Evolutionary conservation across 768 basidiomycete species (phyloP), one percentile per base, ranked within the genome.

Genomic region (Macrolepiota dolichaula): DNA sequence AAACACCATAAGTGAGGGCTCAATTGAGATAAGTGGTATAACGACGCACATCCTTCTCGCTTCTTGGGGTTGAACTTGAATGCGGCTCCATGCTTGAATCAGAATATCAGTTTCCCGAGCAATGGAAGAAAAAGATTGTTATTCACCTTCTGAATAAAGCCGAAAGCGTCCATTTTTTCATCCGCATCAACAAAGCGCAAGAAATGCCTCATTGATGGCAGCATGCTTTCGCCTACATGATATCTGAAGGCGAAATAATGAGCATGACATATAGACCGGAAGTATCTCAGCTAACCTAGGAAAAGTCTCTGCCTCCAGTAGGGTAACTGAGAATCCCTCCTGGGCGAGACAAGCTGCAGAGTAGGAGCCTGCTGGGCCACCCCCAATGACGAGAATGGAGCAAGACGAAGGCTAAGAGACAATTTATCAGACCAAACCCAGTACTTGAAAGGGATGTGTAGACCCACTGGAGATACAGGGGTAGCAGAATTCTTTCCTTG

Each of bases 301-400:
- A 68, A 85, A 85, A 68, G 81, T 81, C 37, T 76, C 75, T 10
- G 79, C 74, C 71, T 86, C 85, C 27, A 85, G 72, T 2, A 85
- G 66, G 51, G 79, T 80, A 42, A 85, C 85, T 50, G 80, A 68
- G 49, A 85, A 67, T 1, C 84, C 84, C 70, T 85, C 84, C 55
- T 84, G 72, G 4, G 82, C 81, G 15, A 86, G 77, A 37, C 77
- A 83, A 38, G 82, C 72, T 1, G 84, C 85, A 42, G 83, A 80
- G 65, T 84, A 86, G n/a, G 79, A 79, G 25, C 85, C 84, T 25
- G 81, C 79, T 51, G 85, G 85, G 37, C 85, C 85, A 24, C 81
- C 84, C 17, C 81, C 81, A 19, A 82, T 73, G 55, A 82, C 66
- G 9, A 82, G 76, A 60, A 82, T 70, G 49, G 77, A 74, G 27